Conservation (phyloP, 805 yeast genomes). For the Starmerella sp. region DNA sequence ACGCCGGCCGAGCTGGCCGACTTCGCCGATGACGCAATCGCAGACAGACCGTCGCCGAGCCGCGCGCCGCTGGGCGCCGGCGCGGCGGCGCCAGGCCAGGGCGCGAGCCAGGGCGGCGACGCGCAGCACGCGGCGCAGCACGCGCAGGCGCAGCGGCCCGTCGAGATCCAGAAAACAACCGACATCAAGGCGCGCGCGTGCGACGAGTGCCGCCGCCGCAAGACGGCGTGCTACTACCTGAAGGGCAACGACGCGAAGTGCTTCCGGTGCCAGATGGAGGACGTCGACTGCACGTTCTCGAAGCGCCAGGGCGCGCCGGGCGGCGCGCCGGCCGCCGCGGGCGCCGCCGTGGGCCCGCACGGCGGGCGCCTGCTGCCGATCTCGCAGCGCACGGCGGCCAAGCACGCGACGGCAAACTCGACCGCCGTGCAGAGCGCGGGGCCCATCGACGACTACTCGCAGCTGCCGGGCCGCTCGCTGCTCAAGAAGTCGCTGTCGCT, state of each 20-base stretch:
- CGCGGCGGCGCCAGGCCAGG: too few species aligned
- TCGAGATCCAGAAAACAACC: slow-evolving; percentile 20
- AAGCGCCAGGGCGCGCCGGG: slow-evolving; percentile 29
- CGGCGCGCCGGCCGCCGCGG: background rate
- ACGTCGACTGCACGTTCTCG: slow-evolving; percentile 63
- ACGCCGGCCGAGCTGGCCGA: background rate
- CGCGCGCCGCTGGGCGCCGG: background rate
- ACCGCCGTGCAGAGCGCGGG: slow-evolving; percentile 10
- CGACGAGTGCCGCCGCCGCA: slow-evolving; percentile 72
- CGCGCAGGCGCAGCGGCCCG: background rate
- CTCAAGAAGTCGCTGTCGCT: slow-evolving; percentile 59
- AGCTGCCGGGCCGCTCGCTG: slow-evolving; percentile 50
- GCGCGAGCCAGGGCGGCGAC: background rate
- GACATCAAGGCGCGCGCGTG: slow-evolving; percentile 44
- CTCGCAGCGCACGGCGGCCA: slow-evolving; percentile 4
- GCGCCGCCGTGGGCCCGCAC: background rate
- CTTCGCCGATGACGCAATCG: background rate
- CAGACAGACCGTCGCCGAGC: background rate
- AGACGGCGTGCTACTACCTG: slow-evolving; percentile 62
- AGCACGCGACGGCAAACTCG: slow-evolving; percentile 1
- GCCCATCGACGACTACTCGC: slow-evolving; percentile 58
- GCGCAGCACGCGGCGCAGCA: background rate
- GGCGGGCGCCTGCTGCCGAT: slow-evolving; percentile 8
- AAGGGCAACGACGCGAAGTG: slow-evolving; percentile 43
- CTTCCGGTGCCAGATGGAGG: slow-evolving; percentile 65